These are phyloP conservation scores for Dactylellina leptospora DNA, from an alignment of 2,329 filamentous ascomycete genomes.

Conservation along the genomic window DNA sequence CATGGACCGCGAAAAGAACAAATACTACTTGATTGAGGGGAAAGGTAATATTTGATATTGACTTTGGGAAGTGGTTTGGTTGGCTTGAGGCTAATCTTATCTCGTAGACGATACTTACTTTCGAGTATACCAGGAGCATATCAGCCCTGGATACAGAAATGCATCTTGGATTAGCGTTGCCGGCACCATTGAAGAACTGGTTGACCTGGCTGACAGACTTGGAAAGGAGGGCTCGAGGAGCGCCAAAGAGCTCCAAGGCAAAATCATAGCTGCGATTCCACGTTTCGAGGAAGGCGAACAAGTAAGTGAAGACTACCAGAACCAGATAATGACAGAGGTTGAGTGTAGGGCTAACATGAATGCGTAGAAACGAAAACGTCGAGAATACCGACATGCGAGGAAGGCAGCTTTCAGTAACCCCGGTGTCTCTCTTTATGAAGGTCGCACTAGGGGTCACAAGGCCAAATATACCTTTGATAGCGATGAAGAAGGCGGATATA, in stretches of 20 bases:
- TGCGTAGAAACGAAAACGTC: slow-evolving; percentile 88
- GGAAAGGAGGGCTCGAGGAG: slow-evolving; percentile 77
- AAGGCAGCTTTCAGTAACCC: slow-evolving; percentile 89
- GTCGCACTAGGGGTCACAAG: slow-evolving; percentile 92
- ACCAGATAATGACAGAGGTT: too few relatives aligned
- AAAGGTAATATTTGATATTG: slow-evolving; percentile 50
- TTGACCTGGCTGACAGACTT: slow-evolving; percentile 77
- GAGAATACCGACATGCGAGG: slow-evolving; percentile 86
- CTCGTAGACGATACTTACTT: slow-evolving; percentile 83
- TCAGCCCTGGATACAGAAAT: slow-evolving; percentile 76
- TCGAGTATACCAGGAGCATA: slow-evolving; percentile 88
- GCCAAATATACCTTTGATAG: slow-evolving; percentile 97
- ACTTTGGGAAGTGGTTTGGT: not conserved
- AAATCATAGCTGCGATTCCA: slow-evolving; percentile 80
- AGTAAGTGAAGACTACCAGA: slow-evolving; percentile 65
- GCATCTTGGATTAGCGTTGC: slow-evolving; percentile 92
- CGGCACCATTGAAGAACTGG: slow-evolving; percentile 86
- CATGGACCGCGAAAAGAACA: slow-evolving; percentile 84
- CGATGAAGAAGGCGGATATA: slow-evolving; percentile 76
- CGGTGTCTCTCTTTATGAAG: slow-evolving; percentile 93
- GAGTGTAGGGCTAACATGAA: too few relatives aligned
- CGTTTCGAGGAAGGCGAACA: slow-evolving; percentile 94
- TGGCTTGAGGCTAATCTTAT: slow-evolving; percentile 8
- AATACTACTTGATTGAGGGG: slow-evolving; percentile 93
- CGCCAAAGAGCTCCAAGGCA: slow-evolving; percentile 78